Conservation (phyloP, 495 filamentous ascomycete genomes). For the Trichoderma orchidacearum region DNA sequence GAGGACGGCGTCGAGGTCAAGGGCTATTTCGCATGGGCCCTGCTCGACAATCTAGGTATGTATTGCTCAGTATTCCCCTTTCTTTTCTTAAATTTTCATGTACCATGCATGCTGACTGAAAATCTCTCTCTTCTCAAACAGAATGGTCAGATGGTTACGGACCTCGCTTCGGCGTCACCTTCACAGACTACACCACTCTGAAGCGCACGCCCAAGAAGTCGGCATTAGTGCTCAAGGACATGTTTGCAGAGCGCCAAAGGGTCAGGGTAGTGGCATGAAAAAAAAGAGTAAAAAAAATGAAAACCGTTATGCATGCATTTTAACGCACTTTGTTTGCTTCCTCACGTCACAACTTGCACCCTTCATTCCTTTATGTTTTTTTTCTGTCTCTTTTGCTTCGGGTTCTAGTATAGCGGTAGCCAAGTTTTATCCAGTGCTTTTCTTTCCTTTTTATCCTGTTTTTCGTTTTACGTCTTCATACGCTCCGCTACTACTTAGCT, state of each 20-base stretch:
- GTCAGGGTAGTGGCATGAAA: not conserved
- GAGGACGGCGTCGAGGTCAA: constrained; percentile 30
- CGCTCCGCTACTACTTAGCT: not conserved
- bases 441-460: not conserved
- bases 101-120: not conserved
- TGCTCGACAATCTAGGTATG: constrained; percentile 28
- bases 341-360: too few species aligned
- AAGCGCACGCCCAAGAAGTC: constrained; percentile 21
- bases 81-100: not conserved
- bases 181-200: constrained; percentile 4
- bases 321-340: too few species aligned
- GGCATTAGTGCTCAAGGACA: constrained; percentile 11
- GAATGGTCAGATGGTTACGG: constrained; percentile 14
- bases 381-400: not conserved
- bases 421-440: too few species aligned
- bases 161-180: constrained; percentile 1
- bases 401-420: too few species aligned
- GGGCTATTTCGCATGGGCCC: constrained; percentile 36
- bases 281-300: too few species aligned
- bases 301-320: too few species aligned
- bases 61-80: not conserved
- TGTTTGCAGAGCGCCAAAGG: not conserved
- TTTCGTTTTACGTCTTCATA: not conserved
- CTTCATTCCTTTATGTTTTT: not conserved
- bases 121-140: not conserved